Conservation (phyloP, 192 early-diverging fungal genomes). For the Linnemannia hyalina region DNA sequence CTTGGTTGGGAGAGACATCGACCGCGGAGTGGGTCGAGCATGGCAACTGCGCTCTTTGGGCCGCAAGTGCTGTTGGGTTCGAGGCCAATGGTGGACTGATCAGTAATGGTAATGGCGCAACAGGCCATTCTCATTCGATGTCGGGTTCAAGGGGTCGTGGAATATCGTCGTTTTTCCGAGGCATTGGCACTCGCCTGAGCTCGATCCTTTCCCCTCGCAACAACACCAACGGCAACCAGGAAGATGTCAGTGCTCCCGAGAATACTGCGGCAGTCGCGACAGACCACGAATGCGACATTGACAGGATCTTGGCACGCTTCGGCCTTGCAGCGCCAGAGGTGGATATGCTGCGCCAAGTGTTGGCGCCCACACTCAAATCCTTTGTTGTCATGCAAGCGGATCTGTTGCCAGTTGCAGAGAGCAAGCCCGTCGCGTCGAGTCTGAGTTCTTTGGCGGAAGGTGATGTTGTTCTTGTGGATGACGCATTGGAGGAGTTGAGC, state of each 20-base stretch:
- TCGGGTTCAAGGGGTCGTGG: not conserved
- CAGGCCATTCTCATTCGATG: not conserved
- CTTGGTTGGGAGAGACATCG: slow-evolving; percentile 47
- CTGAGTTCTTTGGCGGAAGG: not conserved
- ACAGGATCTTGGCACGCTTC: not conserved
- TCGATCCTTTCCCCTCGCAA: not conserved
- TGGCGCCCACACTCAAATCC: not conserved
- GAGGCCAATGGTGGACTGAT: not conserved
- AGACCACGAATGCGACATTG: not conserved
- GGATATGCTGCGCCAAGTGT: not conserved
- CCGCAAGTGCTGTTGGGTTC: not conserved
- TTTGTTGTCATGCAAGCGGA: slow-evolving; percentile 7
- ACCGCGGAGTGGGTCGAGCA: slow-evolving; percentile 26
- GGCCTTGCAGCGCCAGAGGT: not conserved
- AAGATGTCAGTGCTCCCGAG: too few species aligned
- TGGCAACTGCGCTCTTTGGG: slow-evolving; percentile 44
- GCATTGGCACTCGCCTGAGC: not conserved
- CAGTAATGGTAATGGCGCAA: not conserved
- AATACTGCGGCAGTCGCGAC: not conserved
- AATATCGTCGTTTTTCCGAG: not conserved
- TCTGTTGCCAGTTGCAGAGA: not conserved
- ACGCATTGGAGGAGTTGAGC: not conserved
- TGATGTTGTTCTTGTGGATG: not conserved
- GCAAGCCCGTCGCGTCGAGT: not conserved
- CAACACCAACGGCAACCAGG: not conserved